A percentile compares a stretch with the other conserved stretches of the same genome.
Evolutionary conservation across 306 rosid species (phyloP).

Genomic region (Dryas alaskensis): DNA sequence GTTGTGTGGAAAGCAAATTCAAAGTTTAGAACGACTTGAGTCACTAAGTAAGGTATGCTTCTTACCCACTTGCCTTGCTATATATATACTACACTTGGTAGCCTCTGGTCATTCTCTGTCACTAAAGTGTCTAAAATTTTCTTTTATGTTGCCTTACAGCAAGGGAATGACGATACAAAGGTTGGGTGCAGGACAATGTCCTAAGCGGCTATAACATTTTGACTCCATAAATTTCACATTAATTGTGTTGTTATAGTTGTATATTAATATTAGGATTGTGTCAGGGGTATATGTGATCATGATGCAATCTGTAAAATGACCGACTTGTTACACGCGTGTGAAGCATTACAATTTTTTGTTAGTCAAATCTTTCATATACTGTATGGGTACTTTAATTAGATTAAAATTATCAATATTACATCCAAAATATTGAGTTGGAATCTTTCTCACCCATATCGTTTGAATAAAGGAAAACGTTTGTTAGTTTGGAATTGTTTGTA

Average conservation of each 20-base stretch:
- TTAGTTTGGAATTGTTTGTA: too few species aligned
- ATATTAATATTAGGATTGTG: slow-evolving; percentile 20
- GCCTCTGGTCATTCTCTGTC: background rate
- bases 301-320: background rate
- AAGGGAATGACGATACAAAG: slow-evolving; percentile 72
- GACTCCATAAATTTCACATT: slow-evolving; percentile 4
- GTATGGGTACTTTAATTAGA: too few species aligned
- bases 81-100: background rate
- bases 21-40: slow-evolving; percentile 82
- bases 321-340: background rate
- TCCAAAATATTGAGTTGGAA: too few species aligned
- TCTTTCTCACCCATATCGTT: too few species aligned
- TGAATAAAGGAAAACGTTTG: too few species aligned
- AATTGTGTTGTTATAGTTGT: background rate
- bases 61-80: background rate
- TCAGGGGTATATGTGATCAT: background rate
- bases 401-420: too few species aligned
- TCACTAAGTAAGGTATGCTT: slow-evolving; percentile 66
- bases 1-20: slow-evolving; percentile 59
- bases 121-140: background rate
- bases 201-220: background rate
- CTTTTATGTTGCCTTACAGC: slow-evolving; percentile 11
- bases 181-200: slow-evolving; percentile 37
- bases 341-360: background rate
- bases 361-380: background rate